A percentile compares a stretch with the other conserved stretches of the same genome.
phyloP scores from a whole-genome alignment of 495 filamentous ascomycete species.

The Podospora appendiculata region DNA sequence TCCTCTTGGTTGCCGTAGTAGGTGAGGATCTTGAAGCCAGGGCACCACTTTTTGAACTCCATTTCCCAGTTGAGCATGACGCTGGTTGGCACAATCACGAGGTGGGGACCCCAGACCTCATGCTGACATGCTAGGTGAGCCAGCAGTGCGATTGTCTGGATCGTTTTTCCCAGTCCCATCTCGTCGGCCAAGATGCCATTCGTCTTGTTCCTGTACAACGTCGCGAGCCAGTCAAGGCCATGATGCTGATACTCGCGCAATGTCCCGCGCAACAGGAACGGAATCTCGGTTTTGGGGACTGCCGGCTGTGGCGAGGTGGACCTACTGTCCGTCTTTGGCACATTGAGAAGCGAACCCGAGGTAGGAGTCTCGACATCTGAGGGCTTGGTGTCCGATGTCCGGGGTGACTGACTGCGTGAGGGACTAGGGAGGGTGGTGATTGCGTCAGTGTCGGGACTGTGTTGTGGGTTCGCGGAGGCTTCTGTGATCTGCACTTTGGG shows the following conservation, averaged over 20 bases:
- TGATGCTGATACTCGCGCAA: conserved; percentile 95
- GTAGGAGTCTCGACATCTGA: conserved; percentile 61
- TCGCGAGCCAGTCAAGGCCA: conserved; percentile 93
- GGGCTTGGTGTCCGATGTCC: conserved; percentile 58
- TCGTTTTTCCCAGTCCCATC: conserved; percentile 98
- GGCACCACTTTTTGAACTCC: conserved; percentile 99
- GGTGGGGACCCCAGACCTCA: conserved; percentile 90
- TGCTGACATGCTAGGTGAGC: conserved; percentile 90
- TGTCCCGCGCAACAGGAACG: conserved; percentile 82
- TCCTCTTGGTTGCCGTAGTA: conserved; percentile 95
- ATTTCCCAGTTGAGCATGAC: conserved; percentile 99
- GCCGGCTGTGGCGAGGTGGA: conserved; percentile 34
- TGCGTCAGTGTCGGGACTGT: conserved; percentile 28
- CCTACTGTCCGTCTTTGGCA: conserved; percentile 29
- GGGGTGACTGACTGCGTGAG: conserved; percentile 46
- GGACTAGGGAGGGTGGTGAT: conserved; percentile 31
- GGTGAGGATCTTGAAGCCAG: conserved; percentile 95
- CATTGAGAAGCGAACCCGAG: conserved; percentile 43
- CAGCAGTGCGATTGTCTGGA: conserved; percentile 92
- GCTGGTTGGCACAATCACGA: conserved; percentile 94
- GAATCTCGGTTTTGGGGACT: conserved; percentile 64
- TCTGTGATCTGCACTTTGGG: conserved; percentile 18
- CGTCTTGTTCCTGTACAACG: conserved; percentile 81
- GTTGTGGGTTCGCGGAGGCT: conserved; percentile 10
- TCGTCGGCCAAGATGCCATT: conserved; percentile 99